phyloP scores from a whole-genome alignment of 495 filamentous ascomycete species.

The Penicillium robsamsonii region DNA sequence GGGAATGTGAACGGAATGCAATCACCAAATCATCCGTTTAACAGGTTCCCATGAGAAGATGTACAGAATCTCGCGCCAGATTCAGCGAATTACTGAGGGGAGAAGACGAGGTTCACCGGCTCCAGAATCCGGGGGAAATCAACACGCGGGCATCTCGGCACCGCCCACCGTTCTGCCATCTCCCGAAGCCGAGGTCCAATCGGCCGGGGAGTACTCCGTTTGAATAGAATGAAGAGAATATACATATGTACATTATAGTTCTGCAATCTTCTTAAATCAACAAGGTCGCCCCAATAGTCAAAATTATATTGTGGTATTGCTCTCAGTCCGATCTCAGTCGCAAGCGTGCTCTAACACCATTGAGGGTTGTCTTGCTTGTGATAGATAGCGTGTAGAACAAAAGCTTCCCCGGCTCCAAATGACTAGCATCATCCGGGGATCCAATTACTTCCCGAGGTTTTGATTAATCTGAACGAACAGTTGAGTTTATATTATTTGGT shows the following conservation, averaged over 20 bases:
- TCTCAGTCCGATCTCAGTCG: not conserved
- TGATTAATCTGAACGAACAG: not conserved
- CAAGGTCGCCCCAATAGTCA: not conserved
- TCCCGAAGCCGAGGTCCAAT: slow-evolving; percentile 40
- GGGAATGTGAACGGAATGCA: not conserved
- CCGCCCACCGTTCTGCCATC: slow-evolving; percentile 36
- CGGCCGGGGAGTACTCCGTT: not conserved
- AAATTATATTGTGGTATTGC: not conserved
- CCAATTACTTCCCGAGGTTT: not conserved
- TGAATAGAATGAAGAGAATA: not conserved
- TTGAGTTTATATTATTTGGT: not conserved
- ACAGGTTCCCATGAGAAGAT: not conserved
- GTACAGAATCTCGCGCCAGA: slow-evolving; percentile 8
- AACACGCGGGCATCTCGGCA: slow-evolving; percentile 25
- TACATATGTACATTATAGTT: not conserved
- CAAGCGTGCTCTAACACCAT: not conserved
- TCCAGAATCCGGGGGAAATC: slow-evolving; percentile 33
- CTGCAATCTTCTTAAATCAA: not conserved
- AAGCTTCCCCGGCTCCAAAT: not conserved
- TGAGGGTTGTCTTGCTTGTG: slow-evolving; percentile 1
- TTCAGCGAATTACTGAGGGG: slow-evolving; percentile 10
- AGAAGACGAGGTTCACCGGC: slow-evolving; percentile 19
- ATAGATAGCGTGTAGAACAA: not conserved
- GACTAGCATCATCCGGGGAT: not conserved
- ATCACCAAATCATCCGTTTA: slow-evolving; percentile 9